A percentile compares a stretch with the other conserved stretches of the same genome.
Conservation (phyloP, 345 rosid species). For the Brassica cretica region DNA sequence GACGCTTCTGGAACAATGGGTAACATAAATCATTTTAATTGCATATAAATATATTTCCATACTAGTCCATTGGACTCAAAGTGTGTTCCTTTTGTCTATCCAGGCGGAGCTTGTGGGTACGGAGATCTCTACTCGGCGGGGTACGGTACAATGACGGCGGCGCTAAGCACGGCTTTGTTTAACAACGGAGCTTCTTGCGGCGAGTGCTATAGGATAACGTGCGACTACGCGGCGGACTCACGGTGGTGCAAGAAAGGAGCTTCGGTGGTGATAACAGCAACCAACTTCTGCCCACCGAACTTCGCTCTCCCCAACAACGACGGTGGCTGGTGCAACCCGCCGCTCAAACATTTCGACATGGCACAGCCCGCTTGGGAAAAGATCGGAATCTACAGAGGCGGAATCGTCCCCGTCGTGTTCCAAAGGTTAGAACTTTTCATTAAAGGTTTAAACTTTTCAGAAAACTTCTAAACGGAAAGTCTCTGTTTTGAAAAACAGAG, state of each 20-base stretch:
- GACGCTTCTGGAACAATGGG: conserved; percentile 92
- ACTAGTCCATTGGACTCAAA: background rate
- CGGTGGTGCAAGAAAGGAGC: conserved; percentile 66
- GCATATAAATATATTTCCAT: no score
- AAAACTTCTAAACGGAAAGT: background rate
- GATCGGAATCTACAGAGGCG: conserved; percentile 80
- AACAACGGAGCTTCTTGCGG: conserved; percentile 75
- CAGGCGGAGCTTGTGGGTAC: conserved; percentile 86
- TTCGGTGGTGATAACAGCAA: conserved; percentile 64
- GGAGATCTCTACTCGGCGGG: conserved; percentile 64
- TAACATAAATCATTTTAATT: conserved; percentile 8
- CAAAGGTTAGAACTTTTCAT: conserved; percentile 53
- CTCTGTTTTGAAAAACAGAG: conserved; percentile 51
- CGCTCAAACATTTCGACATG: conserved; percentile 95
- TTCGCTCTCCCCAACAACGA: conserved; percentile 59
- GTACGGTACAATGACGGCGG: conserved; percentile 72
- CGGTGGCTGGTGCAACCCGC: conserved; percentile 98
- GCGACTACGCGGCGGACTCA: conserved; percentile 59
- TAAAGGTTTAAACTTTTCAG: background rate
- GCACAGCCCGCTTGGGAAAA: conserved; percentile 92
- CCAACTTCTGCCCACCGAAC: conserved; percentile 84
- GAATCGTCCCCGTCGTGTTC: conserved; percentile 79
- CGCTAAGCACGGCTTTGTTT: conserved; percentile 73
- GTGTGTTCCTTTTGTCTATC: background rate
- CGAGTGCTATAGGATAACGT: conserved; percentile 59